These are phyloP conservation scores for Isabelozyma pseudorhagii DNA, from an alignment of 805 yeast species.

Conservation along the genomic window DNA sequence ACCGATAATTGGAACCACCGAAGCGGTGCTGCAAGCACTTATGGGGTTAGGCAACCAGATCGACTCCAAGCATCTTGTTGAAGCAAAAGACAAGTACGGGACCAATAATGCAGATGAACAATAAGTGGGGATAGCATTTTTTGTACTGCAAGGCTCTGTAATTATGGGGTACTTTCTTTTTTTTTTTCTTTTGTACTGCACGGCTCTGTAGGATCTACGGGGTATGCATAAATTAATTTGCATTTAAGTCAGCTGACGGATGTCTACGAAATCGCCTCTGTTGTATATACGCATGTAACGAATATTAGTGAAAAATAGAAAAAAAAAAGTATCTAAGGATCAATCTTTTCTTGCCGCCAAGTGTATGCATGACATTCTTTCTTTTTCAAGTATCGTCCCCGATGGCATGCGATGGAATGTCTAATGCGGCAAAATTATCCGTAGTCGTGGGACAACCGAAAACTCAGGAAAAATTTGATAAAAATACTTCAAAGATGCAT, in stretches of 20 bases:
- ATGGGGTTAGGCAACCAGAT: slow-evolving; percentile 81
- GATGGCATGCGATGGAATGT: background rate
- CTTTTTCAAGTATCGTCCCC: background rate
- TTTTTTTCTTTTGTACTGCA: background rate
- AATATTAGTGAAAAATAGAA: background rate
- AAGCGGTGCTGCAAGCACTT: slow-evolving; percentile 77
- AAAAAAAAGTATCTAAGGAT: too few relatives aligned
- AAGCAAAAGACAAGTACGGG: slow-evolving; percentile 66
- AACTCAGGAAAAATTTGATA: background rate
- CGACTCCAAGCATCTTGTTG: slow-evolving; percentile 59
- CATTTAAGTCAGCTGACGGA: background rate
- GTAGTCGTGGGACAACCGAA: background rate
- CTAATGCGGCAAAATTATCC: background rate
- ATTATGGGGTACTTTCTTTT: background rate
- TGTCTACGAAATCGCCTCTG: background rate
- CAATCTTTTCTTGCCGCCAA: too few relatives aligned
- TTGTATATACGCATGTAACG: background rate
- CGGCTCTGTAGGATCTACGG: background rate
- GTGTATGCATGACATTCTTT: too few relatives aligned
- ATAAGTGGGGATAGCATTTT: background rate
- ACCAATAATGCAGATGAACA: background rate
- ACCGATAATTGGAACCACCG: slow-evolving; percentile 91
- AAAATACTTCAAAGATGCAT: background rate
- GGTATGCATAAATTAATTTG: background rate
- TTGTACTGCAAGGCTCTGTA: background rate